Evolutionary conservation across 2,329 filamentous ascomycete genomes (phyloP), one percentile per base, ranked within the genome.

Genomic region (Aspergillus melleus): DNA sequence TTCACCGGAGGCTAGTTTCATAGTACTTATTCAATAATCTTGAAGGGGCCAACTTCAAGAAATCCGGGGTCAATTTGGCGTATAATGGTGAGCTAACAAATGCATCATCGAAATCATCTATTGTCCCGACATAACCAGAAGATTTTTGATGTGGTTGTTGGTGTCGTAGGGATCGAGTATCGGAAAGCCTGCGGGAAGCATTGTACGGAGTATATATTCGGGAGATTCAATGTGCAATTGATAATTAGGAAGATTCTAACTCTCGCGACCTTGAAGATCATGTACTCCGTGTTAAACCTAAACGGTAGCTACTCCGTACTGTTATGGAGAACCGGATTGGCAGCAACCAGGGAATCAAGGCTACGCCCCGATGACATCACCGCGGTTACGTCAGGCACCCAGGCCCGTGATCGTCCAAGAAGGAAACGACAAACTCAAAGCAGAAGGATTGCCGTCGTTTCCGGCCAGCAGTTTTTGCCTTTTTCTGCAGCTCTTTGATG

Each of bases 381-480:
- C 29, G 46, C 5, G n/a, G 52, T 69, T 68, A 68, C 66, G 65
- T 67, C 67, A 68, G 68, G 68, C 64, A 68, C 65, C 29, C 64
- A 12, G 5, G 2, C 44, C 44, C 44, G 44, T 14, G 11, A 49
- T 22, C 24, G 29, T 47, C 52, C 36, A 42, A 47, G 20, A 24
- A 24, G 44, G 44, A 47, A 26, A 19, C 47, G 39, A 52, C 46
- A 44, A 54, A 16, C n/a, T 30, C 32, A 54, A 32, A 29, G 22
- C 4, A 30, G 49, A 16, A 22, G 29, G 32, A 59, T 44, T 29
- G 10, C n/a, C n/a, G 42, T 10, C 24, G 24, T 49, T 26, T n/a
- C n/a, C 53, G 26, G 44, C 9, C 10, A 5, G 32, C 26, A 14
- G 12, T 12, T 26, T 47, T 57, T 42, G 36, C 36, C 36, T 12